A percentile compares a stretch with the other conserved stretches of the same genome.
Conservation (phyloP, 2,329 filamentous ascomycete species). For the Zasmidium angulare region DNA sequence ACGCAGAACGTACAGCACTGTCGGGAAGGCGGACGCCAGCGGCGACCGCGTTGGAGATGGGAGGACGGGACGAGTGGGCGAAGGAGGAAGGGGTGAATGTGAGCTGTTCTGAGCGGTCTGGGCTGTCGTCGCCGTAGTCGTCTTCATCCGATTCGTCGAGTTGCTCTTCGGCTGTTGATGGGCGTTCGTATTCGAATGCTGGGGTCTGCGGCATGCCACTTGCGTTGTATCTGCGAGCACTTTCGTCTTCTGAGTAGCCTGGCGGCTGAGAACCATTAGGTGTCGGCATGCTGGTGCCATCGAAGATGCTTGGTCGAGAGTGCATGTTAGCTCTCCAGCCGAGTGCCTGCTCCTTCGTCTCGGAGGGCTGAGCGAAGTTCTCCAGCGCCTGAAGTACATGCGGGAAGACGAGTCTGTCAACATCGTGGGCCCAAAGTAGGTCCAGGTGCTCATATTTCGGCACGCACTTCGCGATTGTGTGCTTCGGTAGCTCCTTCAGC, state of each 20-base stretch:
- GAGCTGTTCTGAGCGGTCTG: conserved; percentile 2
- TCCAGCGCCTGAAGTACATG: conserved; percentile 89
- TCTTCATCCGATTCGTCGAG: conserved; percentile 31
- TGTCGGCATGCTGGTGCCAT: conserved; percentile 13
- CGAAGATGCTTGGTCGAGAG: conserved; percentile 25
- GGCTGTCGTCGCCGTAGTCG: conserved; percentile 22
- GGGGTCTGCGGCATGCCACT: conserved; percentile 17
- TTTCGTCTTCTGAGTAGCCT: conserved; percentile 31
- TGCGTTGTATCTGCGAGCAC: conserved; percentile 9
- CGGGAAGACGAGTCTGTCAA: conserved; percentile 79
- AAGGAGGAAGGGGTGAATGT: conserved; percentile 18
- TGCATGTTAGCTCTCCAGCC: conserved; percentile 17
- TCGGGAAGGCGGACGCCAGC: not conserved
- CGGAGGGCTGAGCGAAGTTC: conserved; percentile 49
- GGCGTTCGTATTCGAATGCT: conserved; percentile 22
- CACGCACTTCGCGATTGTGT: conserved; percentile 83
- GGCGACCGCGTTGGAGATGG: conserved; percentile 7
- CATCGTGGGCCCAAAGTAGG: conserved; percentile 89
- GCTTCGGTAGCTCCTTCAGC: conserved; percentile 80
- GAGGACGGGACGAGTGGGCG: conserved; percentile 17
- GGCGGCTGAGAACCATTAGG: conserved; percentile 27
- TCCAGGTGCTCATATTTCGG: conserved; percentile 95
- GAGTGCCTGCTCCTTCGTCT: conserved; percentile 24
- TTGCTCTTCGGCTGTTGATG: conserved; percentile 25
- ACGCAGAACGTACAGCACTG: conserved; percentile 15